These are phyloP conservation scores for Musa beccarii DNA, from an alignment of 176 grass and related monocot species.

Conservation along the genomic window DNA sequence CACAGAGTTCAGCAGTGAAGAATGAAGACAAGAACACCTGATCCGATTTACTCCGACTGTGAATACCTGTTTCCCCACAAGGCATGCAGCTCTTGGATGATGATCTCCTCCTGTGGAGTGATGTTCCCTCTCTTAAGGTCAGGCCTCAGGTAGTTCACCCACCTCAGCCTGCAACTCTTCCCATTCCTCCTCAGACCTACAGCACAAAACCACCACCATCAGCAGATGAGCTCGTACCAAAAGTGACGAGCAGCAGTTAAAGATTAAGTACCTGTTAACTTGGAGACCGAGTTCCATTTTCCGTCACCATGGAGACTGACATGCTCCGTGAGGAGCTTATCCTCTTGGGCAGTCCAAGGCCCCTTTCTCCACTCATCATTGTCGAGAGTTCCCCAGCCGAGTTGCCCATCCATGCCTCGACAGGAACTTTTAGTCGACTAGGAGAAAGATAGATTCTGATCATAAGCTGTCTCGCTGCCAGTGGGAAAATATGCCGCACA, in stretches of 20 bases:
- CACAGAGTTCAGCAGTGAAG: too few relatives aligned
- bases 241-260: background rate
- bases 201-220: background rate
- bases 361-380: conserved; percentile 81
- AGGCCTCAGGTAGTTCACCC: conserved; percentile 22
- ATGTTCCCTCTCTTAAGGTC: conserved; percentile 18
- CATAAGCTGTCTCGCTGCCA: conserved; percentile 17
- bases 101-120: conserved; percentile 9
- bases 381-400: conserved; percentile 44
- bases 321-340: conserved; percentile 63
- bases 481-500: conserved; percentile 14
- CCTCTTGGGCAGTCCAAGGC: conserved; percentile 83
- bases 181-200: conserved; percentile 7
- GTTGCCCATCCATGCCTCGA: conserved; percentile 38
- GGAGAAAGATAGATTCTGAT: background rate
- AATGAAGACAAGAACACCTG: too few relatives aligned
- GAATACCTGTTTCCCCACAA: conserved; percentile 19
- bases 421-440: conserved; percentile 1
- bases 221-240: background rate
- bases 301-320: conserved; percentile 82
- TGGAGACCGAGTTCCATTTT: conserved; percentile 85
- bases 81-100: conserved; percentile 17
- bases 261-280: conserved; percentile 41
- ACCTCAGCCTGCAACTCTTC: conserved; percentile 19
- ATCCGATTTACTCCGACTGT: background rate